Percentiles rank a stretch among this genome's conserved stretches.
phyloP scores from a whole-genome alignment of 2,329 filamentous ascomycete genomes.

The Sclerotinia nivalis region DNA sequence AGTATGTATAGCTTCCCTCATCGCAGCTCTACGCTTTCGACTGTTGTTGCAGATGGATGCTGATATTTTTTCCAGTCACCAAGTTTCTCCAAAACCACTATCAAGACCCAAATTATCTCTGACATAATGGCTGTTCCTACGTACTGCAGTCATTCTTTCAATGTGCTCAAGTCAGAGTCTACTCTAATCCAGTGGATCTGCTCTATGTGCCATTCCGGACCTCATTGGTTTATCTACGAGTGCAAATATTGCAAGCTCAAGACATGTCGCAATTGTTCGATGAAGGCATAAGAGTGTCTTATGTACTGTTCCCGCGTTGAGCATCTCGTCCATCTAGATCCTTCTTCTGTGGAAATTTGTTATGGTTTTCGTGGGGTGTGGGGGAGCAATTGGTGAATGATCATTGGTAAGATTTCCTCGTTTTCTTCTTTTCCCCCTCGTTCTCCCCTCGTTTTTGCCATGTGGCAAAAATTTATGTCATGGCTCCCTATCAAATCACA shows the following conservation, averaged over 20 bases:
- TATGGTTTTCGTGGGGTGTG: slow-evolving; percentile 11
- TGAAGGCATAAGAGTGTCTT: slow-evolving; percentile 34
- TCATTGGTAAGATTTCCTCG: slow-evolving; percentile 1
- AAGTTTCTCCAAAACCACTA: not conserved
- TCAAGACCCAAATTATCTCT: not conserved
- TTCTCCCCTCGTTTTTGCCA: not conserved
- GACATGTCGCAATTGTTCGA: slow-evolving; percentile 57
- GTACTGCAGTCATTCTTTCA: slow-evolving; percentile 63
- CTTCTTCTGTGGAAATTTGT: not conserved
- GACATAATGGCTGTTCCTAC: slow-evolving; percentile 53
- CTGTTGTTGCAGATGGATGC: not conserved
- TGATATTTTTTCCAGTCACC: slow-evolving; percentile 11
- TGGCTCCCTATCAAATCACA: not conserved
- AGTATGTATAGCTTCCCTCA: slow-evolving; percentile 10
- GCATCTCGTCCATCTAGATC: not conserved
- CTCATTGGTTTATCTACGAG: slow-evolving; percentile 69
- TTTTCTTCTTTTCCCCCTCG: not conserved
- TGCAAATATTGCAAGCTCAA: slow-evolving; percentile 69
- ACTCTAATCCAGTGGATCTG: slow-evolving; percentile 67
- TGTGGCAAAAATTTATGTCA: not conserved
- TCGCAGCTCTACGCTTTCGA: not conserved
- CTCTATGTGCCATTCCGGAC: slow-evolving; percentile 62
- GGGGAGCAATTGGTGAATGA: not conserved
- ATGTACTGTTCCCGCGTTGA: not conserved
- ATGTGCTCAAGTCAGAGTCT: slow-evolving; percentile 66